Base-by-base conservation (phyloP, 768 basidiomycete genomes). In the Collybia nuda region DNA sequence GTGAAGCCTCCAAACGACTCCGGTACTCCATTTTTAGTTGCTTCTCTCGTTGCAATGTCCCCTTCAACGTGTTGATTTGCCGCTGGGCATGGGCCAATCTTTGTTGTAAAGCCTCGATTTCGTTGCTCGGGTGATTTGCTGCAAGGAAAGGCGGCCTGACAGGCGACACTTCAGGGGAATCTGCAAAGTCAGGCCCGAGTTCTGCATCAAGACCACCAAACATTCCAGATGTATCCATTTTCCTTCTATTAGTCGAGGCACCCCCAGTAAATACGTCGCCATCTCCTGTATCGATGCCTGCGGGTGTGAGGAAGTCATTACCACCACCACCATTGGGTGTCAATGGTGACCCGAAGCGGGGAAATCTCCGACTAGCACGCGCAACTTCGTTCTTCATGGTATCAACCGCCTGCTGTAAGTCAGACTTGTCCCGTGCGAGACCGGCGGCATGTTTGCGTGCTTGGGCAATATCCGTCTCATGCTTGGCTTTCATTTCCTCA, bases 381-480 rank as follows among this genome's bases (percentile, higher is more conserved):
- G 80, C 78, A 42, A 83, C 72, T 40, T 95, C 90, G 0, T 78
- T 77, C 69, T 89, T 91, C 62, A 91, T 65, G 3, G 77, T 73
- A 59, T 97, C 93, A 21, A 98, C 72, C 3, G 82, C 74, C 53
- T 85, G 81, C 63, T 95, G 90, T 36, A 99, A 74, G 58, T 99
- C 96, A 22, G 84, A 86, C 73, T 95, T 96, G 66, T 99, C 97
- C 54, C 96, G 81, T 58, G 88, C 85, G 21, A 98, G 77, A 21
- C 89, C 86, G 1, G 95, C 95, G 1, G 89, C 85, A 48, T 88
- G 82, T 67, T 91, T 91, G 41, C 94, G 81, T 58, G 92, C 90
- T 53, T 90, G 88, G 2, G 96, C 97, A 51, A 98, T 81, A 55
- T 97, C 93, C 12, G 93, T 93, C 70, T 98, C 96, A 62, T 98